Base-by-base conservation (phyloP, 768 basidiomycete genomes). In the Amanita brunnescens region DNA sequence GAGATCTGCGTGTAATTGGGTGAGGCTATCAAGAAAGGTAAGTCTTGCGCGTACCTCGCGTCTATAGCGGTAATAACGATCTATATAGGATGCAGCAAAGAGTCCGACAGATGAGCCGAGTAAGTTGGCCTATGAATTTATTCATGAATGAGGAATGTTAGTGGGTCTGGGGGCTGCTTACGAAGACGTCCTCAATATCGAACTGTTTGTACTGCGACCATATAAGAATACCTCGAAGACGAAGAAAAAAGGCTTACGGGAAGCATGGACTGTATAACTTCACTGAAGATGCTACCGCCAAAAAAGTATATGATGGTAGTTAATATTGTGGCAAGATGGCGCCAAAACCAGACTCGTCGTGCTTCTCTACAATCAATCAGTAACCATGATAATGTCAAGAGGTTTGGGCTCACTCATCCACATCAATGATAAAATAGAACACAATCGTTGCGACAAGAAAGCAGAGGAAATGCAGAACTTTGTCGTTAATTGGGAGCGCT, bases 341-440 rank as follows among this genome's bases (percentile, higher is more conserved):
- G 77, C 90, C 90, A 92, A 58, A 89, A 85, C 89, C 91, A 92
- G 65, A 91, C 77, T 55, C 89, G 74, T 53, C 89, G 71, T 6
- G 83, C 81, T 48, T 83, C 83, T 62, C 90, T 92, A 29, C 34
- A 43, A 35, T 53, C 53, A 30, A 41, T 37, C 10, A 32, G 23
- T 48, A 6, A 48, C 5, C 18, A 18, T 3, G 13, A 14, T 16
- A 12, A 10, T 14, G 13, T 24, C 7, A 23, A 9, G 13, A 8
- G 26, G 20, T 18, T 23, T 32, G 9, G 8, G 69, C 86, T 63
- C 58, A 92, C 89, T 92, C 90, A 53, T 92, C 90, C 7, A 90
- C 82, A 59, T 92, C 90, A 30, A 89, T 76, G 42, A 91, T 87
- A 60, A 91, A 91, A 66, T 90, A 92, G 65, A 91, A 91, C 5